Evolutionary conservation across 306 rosid genomes (phyloP), one percentile per base, ranked within the genome.

Genomic region (Fagus crenata): DNA sequence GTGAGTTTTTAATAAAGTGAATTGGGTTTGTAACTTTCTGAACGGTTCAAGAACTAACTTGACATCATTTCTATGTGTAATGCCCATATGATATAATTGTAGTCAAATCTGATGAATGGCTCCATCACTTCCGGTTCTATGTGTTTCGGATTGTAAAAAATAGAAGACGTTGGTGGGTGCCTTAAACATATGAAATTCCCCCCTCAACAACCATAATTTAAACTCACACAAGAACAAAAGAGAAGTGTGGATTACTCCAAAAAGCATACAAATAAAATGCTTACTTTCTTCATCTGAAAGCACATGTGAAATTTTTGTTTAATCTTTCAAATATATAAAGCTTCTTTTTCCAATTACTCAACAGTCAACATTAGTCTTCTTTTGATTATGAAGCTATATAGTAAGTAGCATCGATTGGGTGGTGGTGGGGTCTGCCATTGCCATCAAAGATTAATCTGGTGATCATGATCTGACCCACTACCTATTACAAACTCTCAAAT

Each of bases 391-490:
- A 54, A 17, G 22, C 13, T 56, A 5, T 56, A 56, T 4, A n/a
- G 60, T 54, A 6, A 2, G 11, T 5, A 55, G 11, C 49, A 51
- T 33, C 17, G 43, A 13, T 49, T 2, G 9, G 73, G 37, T 22
- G 78, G 4, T 71, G 75, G 71, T 39, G n/a, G 61, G 49, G 59
- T 55, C 40, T 22, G 54, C 32, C 53, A 40, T 76, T 43, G 46
- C 18, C 77, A 49, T 65, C 70, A 71, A n/a, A 68, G 41, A 22
- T 71, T 32, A 41, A 64, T 55, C 32, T 15, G 46, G 56, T 58
- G 18, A 49, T 35, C 71, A 13, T 71, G 67, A 56, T 58, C 36
- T 65, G 70, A 80, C 70, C 76, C 46, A 40, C 74, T 63, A 80
- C 69, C 79, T 51, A 39, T 39, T 59, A 40, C 4, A 55, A 55